Percentiles rank a stretch among this genome's conserved stretches.
Conservation (phyloP, 2,329 filamentous ascomycete species). For the Colletotrichum tropicale region DNA sequence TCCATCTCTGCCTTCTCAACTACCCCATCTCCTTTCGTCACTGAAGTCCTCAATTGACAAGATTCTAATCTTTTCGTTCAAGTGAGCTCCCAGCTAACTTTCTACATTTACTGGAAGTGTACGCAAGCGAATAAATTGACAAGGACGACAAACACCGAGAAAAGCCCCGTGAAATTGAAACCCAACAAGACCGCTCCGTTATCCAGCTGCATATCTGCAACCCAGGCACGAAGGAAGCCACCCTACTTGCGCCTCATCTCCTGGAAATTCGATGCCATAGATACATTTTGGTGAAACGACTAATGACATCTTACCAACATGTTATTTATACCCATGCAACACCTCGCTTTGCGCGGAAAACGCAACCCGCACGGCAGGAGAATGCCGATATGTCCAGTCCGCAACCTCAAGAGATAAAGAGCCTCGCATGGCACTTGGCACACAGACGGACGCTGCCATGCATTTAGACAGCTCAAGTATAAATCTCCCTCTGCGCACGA, state of each 20-base stretch:
- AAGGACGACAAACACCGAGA: neutral
- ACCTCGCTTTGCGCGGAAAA: accelerated
- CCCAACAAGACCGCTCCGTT: accelerated
- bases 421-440: too few relatives aligned
- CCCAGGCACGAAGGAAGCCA: neutral
- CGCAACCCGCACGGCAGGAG: accelerated
- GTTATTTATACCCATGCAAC: neutral
- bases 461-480: neutral
- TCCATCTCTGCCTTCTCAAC: too few relatives aligned
- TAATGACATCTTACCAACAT: accelerated
- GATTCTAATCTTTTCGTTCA: neutral
- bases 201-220: neutral
- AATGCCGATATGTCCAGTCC: neutral
- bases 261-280: accelerated
- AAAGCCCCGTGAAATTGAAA: too few relatives aligned
- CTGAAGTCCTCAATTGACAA: neutral
- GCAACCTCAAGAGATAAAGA: too few relatives aligned
- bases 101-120: accelerated
- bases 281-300: accelerated
- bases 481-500: accelerated
- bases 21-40: too few relatives aligned
- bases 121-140: accelerated
- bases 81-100: neutral
- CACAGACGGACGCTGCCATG: neutral
- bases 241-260: neutral